Conservation (phyloP, 2,329 filamentous ascomycete species). For the Hypoxylon sp. region DNA sequence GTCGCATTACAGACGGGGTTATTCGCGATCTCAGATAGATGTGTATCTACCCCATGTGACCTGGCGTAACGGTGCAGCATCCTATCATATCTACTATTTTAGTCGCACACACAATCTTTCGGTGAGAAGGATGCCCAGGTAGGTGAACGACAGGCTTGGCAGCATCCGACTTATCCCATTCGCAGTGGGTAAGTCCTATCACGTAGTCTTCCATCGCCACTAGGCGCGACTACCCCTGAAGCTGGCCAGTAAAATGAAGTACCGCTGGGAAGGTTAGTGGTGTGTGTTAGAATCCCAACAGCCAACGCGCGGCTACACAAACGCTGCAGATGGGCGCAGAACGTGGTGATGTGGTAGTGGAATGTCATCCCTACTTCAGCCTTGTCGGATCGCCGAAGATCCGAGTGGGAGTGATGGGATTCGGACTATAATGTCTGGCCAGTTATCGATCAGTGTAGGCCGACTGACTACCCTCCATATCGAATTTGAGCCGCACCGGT, state of each 20-base stretch:
- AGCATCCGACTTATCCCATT: background rate
- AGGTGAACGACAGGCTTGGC: constrained; percentile 3
- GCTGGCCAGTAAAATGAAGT: background rate
- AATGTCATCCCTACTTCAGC: constrained; percentile 9
- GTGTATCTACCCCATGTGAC: background rate
- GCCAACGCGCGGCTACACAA: constrained; percentile 17
- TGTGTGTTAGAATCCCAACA: background rate
- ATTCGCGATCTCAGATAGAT: background rate
- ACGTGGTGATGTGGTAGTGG: constrained; percentile 3
- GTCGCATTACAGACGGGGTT: background rate
- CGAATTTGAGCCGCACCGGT: background rate
- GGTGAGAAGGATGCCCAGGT: background rate
- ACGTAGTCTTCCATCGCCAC: background rate
- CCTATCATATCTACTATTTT: background rate
- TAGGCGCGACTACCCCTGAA: background rate
- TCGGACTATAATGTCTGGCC: constrained; percentile 1
- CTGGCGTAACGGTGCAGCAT: background rate
- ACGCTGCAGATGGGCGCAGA: constrained; percentile 9
- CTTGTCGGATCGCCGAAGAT: constrained; percentile 15
- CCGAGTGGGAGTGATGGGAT: background rate
- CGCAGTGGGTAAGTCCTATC: background rate
- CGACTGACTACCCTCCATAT: background rate
- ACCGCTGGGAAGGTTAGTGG: background rate
- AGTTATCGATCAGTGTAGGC: background rate
- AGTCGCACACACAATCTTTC: background rate